Percentiles rank a stretch among this genome's conserved stretches.
These are phyloP conservation scores for Rhizoclosmatium sp. DNA, from an alignment of 192 early-diverging fungal genomes.

Conservation along the genomic window DNA sequence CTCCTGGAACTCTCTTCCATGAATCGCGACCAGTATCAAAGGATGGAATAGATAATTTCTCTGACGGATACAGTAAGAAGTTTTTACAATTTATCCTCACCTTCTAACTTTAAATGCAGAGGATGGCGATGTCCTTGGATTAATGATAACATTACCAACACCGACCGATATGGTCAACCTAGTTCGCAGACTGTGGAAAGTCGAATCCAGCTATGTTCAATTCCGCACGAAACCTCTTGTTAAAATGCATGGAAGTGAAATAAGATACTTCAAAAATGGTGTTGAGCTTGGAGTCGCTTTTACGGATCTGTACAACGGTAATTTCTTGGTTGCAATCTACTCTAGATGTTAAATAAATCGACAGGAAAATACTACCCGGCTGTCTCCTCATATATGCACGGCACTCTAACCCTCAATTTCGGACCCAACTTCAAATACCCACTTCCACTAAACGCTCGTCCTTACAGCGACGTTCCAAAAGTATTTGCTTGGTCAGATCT, in stretches of 20 bases:
- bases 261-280: constrained; percentile 74
- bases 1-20: constrained; percentile 76
- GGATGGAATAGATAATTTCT: not conserved
- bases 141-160: constrained; percentile 45
- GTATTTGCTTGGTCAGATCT: constrained; percentile 30
- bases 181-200: constrained; percentile 47
- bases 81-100: not conserved
- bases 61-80: constrained; percentile 5
- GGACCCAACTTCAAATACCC: constrained; percentile 73
- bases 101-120: constrained; percentile 37
- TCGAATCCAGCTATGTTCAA: constrained; percentile 37
- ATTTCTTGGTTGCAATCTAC: not conserved
- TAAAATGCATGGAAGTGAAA: constrained; percentile 60
- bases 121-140: constrained; percentile 50
- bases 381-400: constrained; percentile 72
- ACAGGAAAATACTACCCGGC: constrained; percentile 81
- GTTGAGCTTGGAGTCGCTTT: constrained; percentile 70
- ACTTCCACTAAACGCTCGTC: constrained; percentile 52
- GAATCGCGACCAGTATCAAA: constrained; percentile 10
- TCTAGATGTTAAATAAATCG: not conserved
- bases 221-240: constrained; percentile 42
- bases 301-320: constrained; percentile 66
- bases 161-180: constrained; percentile 37
- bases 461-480: constrained; percentile 42
- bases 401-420: constrained; percentile 70